Conservation (phyloP, 495 filamentous ascomycete genomes). For the Hypomontagnella monticulosa region DNA sequence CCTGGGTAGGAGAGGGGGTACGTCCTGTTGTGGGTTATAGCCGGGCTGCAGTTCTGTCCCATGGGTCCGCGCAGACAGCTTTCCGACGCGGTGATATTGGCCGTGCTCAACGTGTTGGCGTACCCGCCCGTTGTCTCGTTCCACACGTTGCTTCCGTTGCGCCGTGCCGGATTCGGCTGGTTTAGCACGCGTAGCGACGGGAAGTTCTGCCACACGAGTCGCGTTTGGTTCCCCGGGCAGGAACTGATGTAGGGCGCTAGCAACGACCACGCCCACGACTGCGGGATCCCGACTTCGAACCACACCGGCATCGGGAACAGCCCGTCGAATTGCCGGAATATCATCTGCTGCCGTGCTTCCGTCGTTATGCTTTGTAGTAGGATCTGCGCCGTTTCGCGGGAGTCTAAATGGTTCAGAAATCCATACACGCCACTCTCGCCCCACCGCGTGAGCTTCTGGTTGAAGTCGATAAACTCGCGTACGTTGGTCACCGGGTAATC, state of each 20-base stretch:
- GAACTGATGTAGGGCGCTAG: slow-evolving; percentile 85
- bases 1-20: slow-evolving; percentile 80
- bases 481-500: slow-evolving; percentile 84
- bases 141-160: slow-evolving; percentile 63
- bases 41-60: slow-evolving; percentile 66
- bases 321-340: slow-evolving; percentile 86
- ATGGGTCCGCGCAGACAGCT: slow-evolving; percentile 63
- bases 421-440: slow-evolving; percentile 87
- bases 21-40: slow-evolving; percentile 71
- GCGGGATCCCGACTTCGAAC: slow-evolving; percentile 83
- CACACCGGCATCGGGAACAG: slow-evolving; percentile 87
- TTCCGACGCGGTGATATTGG: slow-evolving; percentile 50
- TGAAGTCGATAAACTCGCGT: slow-evolving; percentile 84
- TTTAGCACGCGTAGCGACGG: slow-evolving; percentile 78
- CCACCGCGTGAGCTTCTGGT: slow-evolving; percentile 83
- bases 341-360: slow-evolving; percentile 89
- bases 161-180: slow-evolving; percentile 75
- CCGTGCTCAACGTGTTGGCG: slow-evolving; percentile 51
- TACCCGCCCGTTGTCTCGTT: slow-evolving; percentile 65
- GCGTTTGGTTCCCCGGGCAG: slow-evolving; percentile 78
- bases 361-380: slow-evolving; percentile 80
- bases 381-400: slow-evolving; percentile 75
- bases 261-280: slow-evolving; percentile 88
- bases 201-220: slow-evolving; percentile 90
- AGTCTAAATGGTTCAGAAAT: slow-evolving; percentile 83